Evolutionary conservation across 164 flowering plant species (phyloP), one percentile per base, ranked within the genome.

Genomic region (Warburgia ugandensis): DNA sequence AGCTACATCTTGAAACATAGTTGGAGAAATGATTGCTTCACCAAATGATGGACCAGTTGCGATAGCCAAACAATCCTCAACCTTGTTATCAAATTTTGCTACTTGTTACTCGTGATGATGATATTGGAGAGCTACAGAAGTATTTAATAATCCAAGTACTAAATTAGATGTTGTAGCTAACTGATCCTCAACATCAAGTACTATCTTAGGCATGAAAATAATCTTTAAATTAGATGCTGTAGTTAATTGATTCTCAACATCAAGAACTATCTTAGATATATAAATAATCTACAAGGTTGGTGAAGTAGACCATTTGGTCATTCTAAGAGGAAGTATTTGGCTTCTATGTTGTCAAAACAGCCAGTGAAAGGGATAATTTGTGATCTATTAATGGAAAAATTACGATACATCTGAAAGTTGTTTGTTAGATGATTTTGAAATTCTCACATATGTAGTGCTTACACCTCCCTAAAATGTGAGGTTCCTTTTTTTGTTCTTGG

Each of bases 291-390:
- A 52, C 30, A 58, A 65, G 65, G 61, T 58, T 66, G 77, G 70
- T 73, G 75, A 56, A 31, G 60, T 52, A 29, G 89, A 75, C 16
- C 64, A 70, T 32, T 78, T 70, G 10, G 49, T 51, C 56, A 56
- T 84, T 48, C 63, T 72, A 42, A 48, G 74, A 40, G 73, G 77
- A 49, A 75, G 4, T 94, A 94, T 74, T 61, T 94, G 54, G 75
- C 86, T 43, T 75, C 75, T 69, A 51, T 94, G 65, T 76, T 74
- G 38, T 75, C 80, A 10, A 81, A 77, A 47, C 75, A 71, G 77
- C 73, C 76, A 39, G 67, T 67, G 45, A 55, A 48, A 61, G 57
- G 55, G 82, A 65, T 20, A 54, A 55, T 0, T 43, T 53, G 46
- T 45, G 67, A 14, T 61, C 25, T 52, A 73, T 85, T 61, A 76